Percentiles rank a stretch among this genome's conserved stretches.
Conservation (phyloP, 768 basidiomycete species). For the Fistulinella prunicolor region DNA sequence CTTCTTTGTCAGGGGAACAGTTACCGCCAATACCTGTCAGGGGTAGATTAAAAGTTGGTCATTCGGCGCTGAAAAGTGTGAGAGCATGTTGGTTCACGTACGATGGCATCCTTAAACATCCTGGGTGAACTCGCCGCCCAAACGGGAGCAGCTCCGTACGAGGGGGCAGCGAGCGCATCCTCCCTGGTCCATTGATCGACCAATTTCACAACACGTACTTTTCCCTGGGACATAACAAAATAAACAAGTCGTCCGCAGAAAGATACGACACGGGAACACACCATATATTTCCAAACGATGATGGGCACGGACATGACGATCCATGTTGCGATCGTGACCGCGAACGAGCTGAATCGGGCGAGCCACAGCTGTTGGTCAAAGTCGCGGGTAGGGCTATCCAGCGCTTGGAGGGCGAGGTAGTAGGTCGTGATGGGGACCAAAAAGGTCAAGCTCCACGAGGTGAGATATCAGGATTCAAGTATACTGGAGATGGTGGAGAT, state of each 20-base stretch:
- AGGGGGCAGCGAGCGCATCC: constrained; percentile 32
- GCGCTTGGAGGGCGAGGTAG: constrained; percentile 27
- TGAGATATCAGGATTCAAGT: neutral
- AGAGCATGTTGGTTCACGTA: constrained; percentile 26
- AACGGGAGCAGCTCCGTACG: constrained; percentile 29
- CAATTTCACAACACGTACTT: constrained; percentile 36
- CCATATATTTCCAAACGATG: constrained; percentile 45
- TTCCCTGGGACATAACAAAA: constrained; percentile 35
- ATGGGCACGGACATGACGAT: constrained; percentile 42
- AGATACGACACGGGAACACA: constrained; percentile 19
- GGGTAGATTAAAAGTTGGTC: neutral
- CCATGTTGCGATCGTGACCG: constrained; percentile 36
- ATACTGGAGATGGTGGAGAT: neutral
- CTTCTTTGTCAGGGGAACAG: constrained; percentile 31
- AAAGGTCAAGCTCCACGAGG: constrained; percentile 34
- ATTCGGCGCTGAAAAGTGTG: neutral
- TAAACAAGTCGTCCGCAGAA: neutral
- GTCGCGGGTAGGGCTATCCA: constrained; percentile 4
- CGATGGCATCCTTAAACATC: constrained; percentile 36
- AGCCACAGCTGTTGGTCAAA: constrained; percentile 28
- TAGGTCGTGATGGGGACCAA: constrained; percentile 40
- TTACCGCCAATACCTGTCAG: constrained; percentile 38
- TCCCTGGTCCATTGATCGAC: constrained; percentile 39
- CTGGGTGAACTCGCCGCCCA: constrained; percentile 45
- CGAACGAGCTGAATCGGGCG: constrained; percentile 37